These are phyloP conservation scores for Apiotrichum akiyoshidainum DNA, from an alignment of 1,284 basidiomycete genomes.

Conservation along the genomic window DNA sequence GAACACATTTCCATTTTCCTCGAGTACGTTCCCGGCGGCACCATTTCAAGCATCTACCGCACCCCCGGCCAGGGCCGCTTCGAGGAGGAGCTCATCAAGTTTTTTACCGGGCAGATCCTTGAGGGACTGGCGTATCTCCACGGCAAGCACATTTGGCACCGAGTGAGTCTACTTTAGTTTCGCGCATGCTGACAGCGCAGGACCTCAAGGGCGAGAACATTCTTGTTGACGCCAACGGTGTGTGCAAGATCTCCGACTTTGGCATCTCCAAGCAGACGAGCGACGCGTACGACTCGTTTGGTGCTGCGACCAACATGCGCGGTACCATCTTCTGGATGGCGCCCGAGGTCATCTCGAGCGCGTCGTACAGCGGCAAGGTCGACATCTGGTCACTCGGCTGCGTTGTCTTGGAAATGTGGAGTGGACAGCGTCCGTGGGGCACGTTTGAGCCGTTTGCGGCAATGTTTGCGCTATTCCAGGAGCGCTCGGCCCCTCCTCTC, in stretches of 20 bases:
- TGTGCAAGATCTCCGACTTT: slow-evolving; percentile 94
- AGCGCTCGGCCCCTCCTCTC: slow-evolving; percentile 78
- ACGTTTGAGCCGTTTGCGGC: slow-evolving; percentile 85
- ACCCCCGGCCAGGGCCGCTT: slow-evolving; percentile 71
- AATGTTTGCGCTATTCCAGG: slow-evolving; percentile 72
- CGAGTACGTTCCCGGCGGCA: slow-evolving; percentile 97
- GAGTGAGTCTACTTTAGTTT: slow-evolving; percentile 56
- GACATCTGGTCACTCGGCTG: slow-evolving; percentile 99
- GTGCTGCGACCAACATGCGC: slow-evolving; percentile 78
- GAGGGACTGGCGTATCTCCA: slow-evolving; percentile 92
- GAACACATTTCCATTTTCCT: slow-evolving; percentile 93
- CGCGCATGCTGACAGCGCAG: slow-evolving; percentile 48
- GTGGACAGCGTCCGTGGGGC: slow-evolving; percentile 88
- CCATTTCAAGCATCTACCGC: slow-evolving; percentile 85
- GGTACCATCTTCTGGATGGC: slow-evolving; percentile 99
- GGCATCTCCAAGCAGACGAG: slow-evolving; percentile 87
- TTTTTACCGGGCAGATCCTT: slow-evolving; percentile 88
- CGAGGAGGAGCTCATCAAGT: slow-evolving; percentile 86
- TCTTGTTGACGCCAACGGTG: slow-evolving; percentile 84
- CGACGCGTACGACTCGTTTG: slow-evolving; percentile 69
- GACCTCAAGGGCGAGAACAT: slow-evolving; percentile 99
- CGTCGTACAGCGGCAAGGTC: slow-evolving; percentile 87
- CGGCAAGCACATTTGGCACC: slow-evolving; percentile 83
- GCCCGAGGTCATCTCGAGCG: slow-evolving; percentile 72
- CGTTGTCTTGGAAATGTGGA: slow-evolving; percentile 97